A percentile compares a stretch with the other conserved stretches of the same genome.
Conservation (phyloP, 129 eudicot genomes). For the Helianthus tuberosus region DNA sequence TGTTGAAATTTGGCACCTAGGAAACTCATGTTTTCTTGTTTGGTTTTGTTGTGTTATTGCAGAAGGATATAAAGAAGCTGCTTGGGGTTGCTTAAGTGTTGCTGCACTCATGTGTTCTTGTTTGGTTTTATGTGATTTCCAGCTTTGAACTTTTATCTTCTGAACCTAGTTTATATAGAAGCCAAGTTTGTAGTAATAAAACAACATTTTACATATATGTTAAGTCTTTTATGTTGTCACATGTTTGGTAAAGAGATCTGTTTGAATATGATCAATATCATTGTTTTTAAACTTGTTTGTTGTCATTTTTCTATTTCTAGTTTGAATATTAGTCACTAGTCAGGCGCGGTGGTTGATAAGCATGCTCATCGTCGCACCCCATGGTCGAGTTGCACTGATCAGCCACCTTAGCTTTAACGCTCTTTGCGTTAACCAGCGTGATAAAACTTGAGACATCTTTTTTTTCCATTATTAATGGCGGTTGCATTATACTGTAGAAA, state of each 20-base stretch:
- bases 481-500: neutral
- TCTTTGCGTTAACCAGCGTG: neutral
- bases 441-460: neutral
- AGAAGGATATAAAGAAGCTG: slow-evolving; percentile 81
- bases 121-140: too few species aligned
- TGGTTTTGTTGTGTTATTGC: slow-evolving; percentile 30
- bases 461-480: neutral
- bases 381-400: slow-evolving; percentile 49
- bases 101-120: too few species aligned
- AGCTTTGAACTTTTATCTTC: too few species aligned
- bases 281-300: too few species aligned
- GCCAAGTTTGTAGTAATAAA: too few species aligned
- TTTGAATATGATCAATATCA: too few species aligned
- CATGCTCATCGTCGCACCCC: slow-evolving; percentile 47
- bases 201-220: too few species aligned
- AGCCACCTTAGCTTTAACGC: slow-evolving; percentile 6
- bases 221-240: too few species aligned
- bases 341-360: slow-evolving; percentile 39
- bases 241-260: too few species aligned
- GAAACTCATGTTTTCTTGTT: slow-evolving; percentile 4
- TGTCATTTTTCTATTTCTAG: neutral
- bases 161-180: too few species aligned
- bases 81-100: slow-evolving; percentile 49
- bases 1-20: neutral
- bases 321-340: slow-evolving; percentile 11